Conservation (phyloP, 129 eudicot genomes). For the Artemisia annua region DNA sequence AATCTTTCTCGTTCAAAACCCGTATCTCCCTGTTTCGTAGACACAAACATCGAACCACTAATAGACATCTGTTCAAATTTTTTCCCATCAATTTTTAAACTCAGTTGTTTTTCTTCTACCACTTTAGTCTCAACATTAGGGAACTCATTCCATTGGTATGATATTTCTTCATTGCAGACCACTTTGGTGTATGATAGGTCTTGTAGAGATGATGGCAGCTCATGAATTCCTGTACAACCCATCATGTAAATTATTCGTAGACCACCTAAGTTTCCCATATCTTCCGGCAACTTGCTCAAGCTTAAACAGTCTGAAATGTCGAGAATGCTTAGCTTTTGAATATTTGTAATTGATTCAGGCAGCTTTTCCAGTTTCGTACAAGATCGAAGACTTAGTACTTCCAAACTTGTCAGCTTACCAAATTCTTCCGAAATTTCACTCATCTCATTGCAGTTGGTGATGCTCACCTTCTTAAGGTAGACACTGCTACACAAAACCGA, state of each 20-base stretch:
- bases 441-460: no score
- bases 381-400: constrained; percentile 34
- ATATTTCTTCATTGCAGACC: constrained; percentile 25
- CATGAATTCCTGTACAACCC: constrained; percentile 35
- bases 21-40: not conserved
- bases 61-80: not conserved
- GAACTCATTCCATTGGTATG: constrained; percentile 22
- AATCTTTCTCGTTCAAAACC: not conserved
- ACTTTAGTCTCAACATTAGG: constrained; percentile 9
- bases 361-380: constrained; percentile 38
- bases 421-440: constrained; percentile 35
- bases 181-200: constrained; percentile 12
- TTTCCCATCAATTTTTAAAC: not conserved
- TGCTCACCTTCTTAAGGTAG: no score
- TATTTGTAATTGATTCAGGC: constrained; percentile 34
- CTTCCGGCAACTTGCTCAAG: constrained; percentile 27
- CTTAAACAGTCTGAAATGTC: constrained; percentile 42
- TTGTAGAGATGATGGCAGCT: constrained; percentile 24
- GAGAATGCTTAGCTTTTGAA: constrained; percentile 29
- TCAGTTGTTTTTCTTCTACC: constrained; percentile 31
- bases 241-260: constrained; percentile 37
- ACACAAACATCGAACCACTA: not conserved
- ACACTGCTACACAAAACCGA: no score
- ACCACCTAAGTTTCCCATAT: constrained; percentile 27
- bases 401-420: constrained; percentile 34